A percentile compares a stretch with the other conserved stretches of the same genome.
Conservation (phyloP, 495 filamentous ascomycete genomes). For the Aspergillus sclerotiicarbonarius region DNA sequence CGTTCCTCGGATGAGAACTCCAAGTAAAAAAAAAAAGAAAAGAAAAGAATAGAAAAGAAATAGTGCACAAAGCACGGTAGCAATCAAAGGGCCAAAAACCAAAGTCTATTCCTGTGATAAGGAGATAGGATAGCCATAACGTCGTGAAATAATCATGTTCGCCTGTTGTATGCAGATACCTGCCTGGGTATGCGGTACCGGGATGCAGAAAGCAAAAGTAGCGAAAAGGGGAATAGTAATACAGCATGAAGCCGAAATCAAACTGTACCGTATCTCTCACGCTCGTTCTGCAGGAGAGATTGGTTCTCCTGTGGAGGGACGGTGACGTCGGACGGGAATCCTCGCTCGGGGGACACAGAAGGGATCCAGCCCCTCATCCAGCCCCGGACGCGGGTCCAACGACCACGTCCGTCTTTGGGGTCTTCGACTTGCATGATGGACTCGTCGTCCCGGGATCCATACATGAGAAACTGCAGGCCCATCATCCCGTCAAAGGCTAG, state of each 20-base stretch:
- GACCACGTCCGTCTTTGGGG: slow-evolving; percentile 37
- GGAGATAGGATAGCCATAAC: slow-evolving; percentile 1
- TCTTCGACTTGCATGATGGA: slow-evolving; percentile 32
- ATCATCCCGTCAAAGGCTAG: slow-evolving; percentile 63
- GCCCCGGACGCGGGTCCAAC: slow-evolving; percentile 57
- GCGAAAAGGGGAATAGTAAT: slow-evolving; percentile 3
- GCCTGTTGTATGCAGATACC: neutral
- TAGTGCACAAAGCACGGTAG: neutral
- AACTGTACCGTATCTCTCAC: slow-evolving; percentile 38
- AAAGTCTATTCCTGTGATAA: neutral
- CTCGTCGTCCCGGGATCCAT: slow-evolving; percentile 44
- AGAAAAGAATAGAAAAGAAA: slow-evolving; percentile 4
- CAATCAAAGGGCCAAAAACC: neutral
- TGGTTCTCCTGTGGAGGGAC: slow-evolving; percentile 32
- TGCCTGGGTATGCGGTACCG: neutral
- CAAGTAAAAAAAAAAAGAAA: neutral
- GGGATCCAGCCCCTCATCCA: slow-evolving; percentile 74
- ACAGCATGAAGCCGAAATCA: slow-evolving; percentile 14
- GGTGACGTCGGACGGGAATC: slow-evolving; percentile 5
- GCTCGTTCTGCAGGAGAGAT: slow-evolving; percentile 32
- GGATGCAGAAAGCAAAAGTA: neutral
- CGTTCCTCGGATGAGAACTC: neutral
- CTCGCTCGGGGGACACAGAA: slow-evolving; percentile 32
- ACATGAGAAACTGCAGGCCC: slow-evolving; percentile 63
- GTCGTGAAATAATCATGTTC: slow-evolving; percentile 8